Evolutionary conservation across 306 rosid species (phyloP).

Genomic region (Cucumis cinereus): DNA sequence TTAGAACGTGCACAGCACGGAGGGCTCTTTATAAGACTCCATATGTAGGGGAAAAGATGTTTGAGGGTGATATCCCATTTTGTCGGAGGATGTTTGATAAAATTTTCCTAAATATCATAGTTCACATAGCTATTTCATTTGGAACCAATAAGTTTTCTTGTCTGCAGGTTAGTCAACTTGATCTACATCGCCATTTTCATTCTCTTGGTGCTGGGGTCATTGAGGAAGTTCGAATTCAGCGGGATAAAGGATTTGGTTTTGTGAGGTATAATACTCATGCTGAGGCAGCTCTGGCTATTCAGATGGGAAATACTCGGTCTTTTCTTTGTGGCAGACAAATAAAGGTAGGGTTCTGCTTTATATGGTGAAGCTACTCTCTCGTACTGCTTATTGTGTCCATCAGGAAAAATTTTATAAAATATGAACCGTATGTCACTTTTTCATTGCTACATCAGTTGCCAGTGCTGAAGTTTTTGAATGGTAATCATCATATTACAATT

Average conservation of each 20-base stretch:
- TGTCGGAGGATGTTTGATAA: not conserved
- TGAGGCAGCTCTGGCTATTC: constrained; percentile 96
- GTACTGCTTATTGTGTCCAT: not conserved
- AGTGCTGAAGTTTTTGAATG: too few relatives aligned
- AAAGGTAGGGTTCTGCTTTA: constrained; percentile 38
- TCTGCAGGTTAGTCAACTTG: constrained; percentile 61
- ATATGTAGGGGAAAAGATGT: not conserved
- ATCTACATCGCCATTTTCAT: constrained; percentile 88
- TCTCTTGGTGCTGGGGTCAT: constrained; percentile 80
- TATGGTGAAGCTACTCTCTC: not conserved
- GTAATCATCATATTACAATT: not conserved
- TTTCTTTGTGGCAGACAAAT: constrained; percentile 60
- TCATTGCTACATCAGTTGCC: not conserved
- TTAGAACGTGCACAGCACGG: not conserved
- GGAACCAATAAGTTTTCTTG: not conserved
- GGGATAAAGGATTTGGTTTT: constrained; percentile 96
- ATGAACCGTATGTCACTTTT: not conserved
- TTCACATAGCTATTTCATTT: not conserved
- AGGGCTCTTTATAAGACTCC: not conserved
- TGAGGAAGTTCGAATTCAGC: constrained; percentile 93
- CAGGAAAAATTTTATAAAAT: not conserved
- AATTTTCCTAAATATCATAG: not conserved
- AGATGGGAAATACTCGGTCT: constrained; percentile 74
- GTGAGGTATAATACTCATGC: constrained; percentile 75
- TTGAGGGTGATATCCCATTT: not conserved